phyloP scores from a whole-genome alignment of 257 asterid species.

The Fraxinus quadrangulata region DNA sequence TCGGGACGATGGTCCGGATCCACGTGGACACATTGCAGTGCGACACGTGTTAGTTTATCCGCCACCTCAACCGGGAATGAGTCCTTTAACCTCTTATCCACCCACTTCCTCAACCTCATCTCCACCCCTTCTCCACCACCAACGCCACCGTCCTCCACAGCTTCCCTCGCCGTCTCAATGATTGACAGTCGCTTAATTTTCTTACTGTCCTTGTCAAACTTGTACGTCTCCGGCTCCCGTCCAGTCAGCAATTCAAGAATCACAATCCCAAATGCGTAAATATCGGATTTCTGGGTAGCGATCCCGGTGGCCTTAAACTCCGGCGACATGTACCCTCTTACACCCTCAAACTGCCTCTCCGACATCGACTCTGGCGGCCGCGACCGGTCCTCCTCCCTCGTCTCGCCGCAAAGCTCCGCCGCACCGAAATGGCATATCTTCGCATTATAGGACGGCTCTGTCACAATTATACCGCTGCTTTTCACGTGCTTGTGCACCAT shows the following conservation, averaged over 20 bases:
- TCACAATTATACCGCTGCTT: constrained; percentile 76
- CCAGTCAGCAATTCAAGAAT: constrained; percentile 81
- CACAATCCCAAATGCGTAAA: constrained; percentile 88
- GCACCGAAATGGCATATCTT: constrained; percentile 95
- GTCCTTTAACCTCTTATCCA: constrained; percentile 77
- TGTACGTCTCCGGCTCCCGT: constrained; percentile 67
- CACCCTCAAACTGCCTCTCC: constrained; percentile 67
- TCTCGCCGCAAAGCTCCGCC: constrained; percentile 92
- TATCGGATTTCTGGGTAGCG: constrained; percentile 88
- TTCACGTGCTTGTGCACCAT: constrained; percentile 90
- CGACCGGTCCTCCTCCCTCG: constrained; percentile 26
- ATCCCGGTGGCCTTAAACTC: constrained; percentile 70
- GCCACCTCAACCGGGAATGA: constrained; percentile 95
- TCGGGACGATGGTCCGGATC: constrained; percentile 83
- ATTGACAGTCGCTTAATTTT: constrained; percentile 39
- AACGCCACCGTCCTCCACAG: constrained; percentile 38
- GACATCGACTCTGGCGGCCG: constrained; percentile 12
- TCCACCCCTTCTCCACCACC: constrained; percentile 37
- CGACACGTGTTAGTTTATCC: constrained; percentile 65
- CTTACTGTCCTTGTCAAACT: constrained; percentile 54
- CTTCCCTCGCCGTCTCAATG: constrained; percentile 61
- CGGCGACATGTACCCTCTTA: constrained; percentile 92
- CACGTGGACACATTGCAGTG: constrained; percentile 74
- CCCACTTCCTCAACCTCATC: constrained; percentile 78
- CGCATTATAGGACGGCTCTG: constrained; percentile 79